Conservation (phyloP, 345 rosid species). For the Isatis tinctoria region DNA sequence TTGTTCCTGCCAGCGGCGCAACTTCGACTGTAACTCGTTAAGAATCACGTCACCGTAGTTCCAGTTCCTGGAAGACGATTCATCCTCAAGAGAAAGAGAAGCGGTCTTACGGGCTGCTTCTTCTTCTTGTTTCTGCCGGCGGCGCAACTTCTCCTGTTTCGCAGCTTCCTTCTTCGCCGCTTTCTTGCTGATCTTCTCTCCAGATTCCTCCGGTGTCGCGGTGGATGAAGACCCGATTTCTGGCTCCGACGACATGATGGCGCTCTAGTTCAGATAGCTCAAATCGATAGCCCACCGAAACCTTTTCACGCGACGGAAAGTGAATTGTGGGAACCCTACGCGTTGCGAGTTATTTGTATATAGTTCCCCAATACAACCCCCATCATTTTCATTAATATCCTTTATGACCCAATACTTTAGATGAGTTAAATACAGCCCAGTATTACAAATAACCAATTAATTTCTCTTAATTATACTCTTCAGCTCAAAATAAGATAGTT, state of each 20-base stretch:
- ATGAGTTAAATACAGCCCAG: neutral
- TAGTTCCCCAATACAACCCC: neutral
- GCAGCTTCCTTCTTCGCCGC: conserved; percentile 86
- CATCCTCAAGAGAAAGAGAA: no score
- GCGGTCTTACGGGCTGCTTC: no score
- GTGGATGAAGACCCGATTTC: neutral
- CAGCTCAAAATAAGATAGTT: no score
- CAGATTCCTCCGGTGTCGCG: conserved; percentile 23
- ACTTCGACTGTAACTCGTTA: no score
- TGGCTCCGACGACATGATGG: conserved; percentile 33
- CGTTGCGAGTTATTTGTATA: neutral
- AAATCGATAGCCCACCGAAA: neutral
- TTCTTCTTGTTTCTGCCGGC: no score
- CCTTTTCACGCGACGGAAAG: neutral
- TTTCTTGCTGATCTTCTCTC: conserved; percentile 56
- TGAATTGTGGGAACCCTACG: conserved; percentile 2
- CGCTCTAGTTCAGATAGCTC: neutral
- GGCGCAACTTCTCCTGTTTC: conserved; percentile 73
- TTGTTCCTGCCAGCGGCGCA: conserved; percentile 62
- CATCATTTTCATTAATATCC: neutral
- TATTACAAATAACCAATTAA: no score
- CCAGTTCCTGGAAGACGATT: no score
- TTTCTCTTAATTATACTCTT: no score
- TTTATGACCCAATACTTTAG: neutral
- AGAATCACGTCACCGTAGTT: no score